A percentile compares a stretch with the other conserved stretches of the same genome.
phyloP scores from a whole-genome alignment of 1,284 basidiomycete species.

The Moniliella sp. region DNA sequence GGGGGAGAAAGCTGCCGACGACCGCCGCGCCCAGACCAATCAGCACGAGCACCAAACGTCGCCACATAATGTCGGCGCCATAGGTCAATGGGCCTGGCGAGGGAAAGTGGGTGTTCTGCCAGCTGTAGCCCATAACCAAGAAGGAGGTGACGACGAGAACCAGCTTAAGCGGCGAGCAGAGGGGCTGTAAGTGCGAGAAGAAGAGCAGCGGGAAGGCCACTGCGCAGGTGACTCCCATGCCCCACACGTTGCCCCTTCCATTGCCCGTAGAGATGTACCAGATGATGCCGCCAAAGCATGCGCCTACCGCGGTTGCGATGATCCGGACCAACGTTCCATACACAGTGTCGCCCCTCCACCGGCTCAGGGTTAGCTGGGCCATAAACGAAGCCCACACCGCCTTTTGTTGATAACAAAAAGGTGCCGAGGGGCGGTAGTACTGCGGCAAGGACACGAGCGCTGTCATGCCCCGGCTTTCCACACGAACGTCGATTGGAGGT shows the following conservation, averaged over 20 bases:
- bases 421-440: too few species aligned
- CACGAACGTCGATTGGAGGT: constrained; percentile 41
- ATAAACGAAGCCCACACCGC: too few species aligned
- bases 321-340: constrained; percentile 19
- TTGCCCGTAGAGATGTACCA: constrained; percentile 46
- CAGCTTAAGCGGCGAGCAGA: constrained; percentile 49
- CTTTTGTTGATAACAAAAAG: too few species aligned
- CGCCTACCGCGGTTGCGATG: constrained; percentile 27
- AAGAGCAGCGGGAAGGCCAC: constrained; percentile 47
- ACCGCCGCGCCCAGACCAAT: constrained; percentile 27
- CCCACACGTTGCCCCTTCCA: constrained; percentile 43
- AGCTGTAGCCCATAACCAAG: constrained; percentile 19
- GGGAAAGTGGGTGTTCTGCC: constrained; percentile 18
- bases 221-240: constrained; percentile 48
- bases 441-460: constrained; percentile 33
- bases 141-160: constrained; percentile 52
- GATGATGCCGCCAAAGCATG: constrained; percentile 46
- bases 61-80: constrained; percentile 39
- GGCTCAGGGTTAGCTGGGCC: constrained; percentile 23
- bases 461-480: constrained; percentile 56
- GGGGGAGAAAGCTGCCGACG: constrained; percentile 31
- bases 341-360: constrained; percentile 22
- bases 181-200: constrained; percentile 48
- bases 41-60: constrained; percentile 33
- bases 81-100: constrained; percentile 20